Percentiles rank a stretch among this genome's conserved stretches.
Evolutionary conservation across 148 eudicot genomes (phyloP).

Genomic region (Cornus suecica): DNA sequence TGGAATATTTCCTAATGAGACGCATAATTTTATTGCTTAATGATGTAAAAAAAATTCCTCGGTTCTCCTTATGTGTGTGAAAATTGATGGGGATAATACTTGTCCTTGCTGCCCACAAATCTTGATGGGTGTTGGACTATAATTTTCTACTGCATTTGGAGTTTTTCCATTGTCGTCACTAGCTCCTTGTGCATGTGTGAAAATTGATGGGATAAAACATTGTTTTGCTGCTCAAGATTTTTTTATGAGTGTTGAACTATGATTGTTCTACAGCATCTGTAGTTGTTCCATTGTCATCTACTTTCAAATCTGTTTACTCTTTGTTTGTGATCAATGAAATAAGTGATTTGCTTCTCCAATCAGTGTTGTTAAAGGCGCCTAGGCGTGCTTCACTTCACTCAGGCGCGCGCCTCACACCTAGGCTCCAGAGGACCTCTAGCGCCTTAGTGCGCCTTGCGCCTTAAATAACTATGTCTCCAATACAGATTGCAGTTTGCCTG

Average conservation of each 20-base stretch:
- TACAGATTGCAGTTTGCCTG: background rate
- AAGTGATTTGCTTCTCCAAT: background rate
- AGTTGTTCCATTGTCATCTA: background rate
- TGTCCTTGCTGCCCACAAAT: no score
- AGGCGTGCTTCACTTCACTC: no score
- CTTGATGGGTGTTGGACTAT: no score
- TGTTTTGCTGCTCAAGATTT: background rate
- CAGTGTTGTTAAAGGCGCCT: no score
- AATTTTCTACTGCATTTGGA: no score
- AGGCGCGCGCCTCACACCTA: no score
- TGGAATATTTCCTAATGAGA: background rate
- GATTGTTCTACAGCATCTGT: background rate
- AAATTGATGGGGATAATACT: background rate
- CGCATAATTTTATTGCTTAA: background rate
- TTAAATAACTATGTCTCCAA: no score
- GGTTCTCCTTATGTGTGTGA: background rate
- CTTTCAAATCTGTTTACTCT: no score
- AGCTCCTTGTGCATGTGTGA: background rate
- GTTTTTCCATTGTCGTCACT: no score
- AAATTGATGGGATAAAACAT: background rate
- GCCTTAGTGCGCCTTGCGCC: no score
- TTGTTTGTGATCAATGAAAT: background rate
- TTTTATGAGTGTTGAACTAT: background rate
- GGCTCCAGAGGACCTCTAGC: no score
- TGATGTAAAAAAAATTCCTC: background rate